These are phyloP conservation scores for Posidonia australis DNA, from an alignment of 106 monocot genomes.

Conservation along the genomic window DNA sequence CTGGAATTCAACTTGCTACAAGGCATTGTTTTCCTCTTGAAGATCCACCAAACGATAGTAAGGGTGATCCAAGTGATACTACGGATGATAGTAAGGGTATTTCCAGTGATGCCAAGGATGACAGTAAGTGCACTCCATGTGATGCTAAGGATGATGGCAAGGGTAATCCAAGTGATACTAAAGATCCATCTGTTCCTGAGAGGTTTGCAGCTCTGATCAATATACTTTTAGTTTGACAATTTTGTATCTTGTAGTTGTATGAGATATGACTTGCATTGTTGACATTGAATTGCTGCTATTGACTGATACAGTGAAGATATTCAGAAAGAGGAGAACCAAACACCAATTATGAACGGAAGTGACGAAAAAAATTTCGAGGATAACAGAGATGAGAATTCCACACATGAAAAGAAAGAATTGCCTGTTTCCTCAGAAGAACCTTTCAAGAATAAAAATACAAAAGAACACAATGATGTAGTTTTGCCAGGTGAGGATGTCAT, in stretches of 20 bases:
- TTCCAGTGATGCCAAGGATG: no score
- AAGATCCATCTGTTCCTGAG: slow-evolving; percentile 15
- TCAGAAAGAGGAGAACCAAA: slow-evolving; percentile 30
- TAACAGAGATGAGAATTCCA: slow-evolving; percentile 13
- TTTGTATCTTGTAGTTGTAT: not conserved
- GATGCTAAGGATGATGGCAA: not conserved
- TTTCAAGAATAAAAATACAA: slow-evolving; percentile 3
- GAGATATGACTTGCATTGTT: not conserved
- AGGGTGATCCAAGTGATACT: slow-evolving; percentile 28
- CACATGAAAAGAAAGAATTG: slow-evolving; percentile 15
- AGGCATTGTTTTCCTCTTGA: slow-evolving; percentile 92
- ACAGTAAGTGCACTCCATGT: no score
- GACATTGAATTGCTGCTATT: slow-evolving; percentile 1
- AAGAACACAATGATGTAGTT: slow-evolving; percentile 8
- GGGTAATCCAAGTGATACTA: slow-evolving; percentile 32
- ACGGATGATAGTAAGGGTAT: slow-evolving; percentile 6
- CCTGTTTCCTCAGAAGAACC: slow-evolving; percentile 20
- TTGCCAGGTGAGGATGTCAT: not conserved
- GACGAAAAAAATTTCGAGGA: slow-evolving; percentile 15
- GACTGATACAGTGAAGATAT: slow-evolving; percentile 15
- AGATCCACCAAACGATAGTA: slow-evolving; percentile 51
- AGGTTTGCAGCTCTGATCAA: slow-evolving; percentile 29
- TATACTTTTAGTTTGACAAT: not conserved
- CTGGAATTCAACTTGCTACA: slow-evolving; percentile 63
- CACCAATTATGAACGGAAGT: slow-evolving; percentile 10